A percentile compares a stretch with the other conserved stretches of the same genome.
Conservation (phyloP, 768 basidiomycete species). For the Leucocoprinus leucothites region DNA sequence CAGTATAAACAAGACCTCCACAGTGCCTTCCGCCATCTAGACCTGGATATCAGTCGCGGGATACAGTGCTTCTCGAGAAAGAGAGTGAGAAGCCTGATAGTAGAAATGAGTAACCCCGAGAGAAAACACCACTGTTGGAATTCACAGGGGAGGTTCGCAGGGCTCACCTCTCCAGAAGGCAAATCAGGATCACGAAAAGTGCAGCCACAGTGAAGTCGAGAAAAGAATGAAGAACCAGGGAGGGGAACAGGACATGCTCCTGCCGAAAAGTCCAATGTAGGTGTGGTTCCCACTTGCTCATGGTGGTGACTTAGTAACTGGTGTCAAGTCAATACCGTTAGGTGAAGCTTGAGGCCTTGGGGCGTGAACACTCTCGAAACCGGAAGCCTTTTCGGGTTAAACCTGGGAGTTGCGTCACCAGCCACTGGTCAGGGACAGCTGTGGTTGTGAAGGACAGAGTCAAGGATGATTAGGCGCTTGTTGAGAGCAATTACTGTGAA, state of each 20-base stretch:
- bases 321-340: too few species aligned
- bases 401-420: too few species aligned
- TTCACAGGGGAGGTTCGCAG: background rate
- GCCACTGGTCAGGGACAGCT: too few species aligned
- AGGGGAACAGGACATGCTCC: constrained; percentile 37
- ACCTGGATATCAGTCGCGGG: constrained; percentile 37
- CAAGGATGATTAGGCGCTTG: too few species aligned
- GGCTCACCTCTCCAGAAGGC: constrained; percentile 55
- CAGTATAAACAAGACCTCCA: constrained; percentile 59
- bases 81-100: constrained; percentile 45
- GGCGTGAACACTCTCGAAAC: too few species aligned
- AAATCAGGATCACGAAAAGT: constrained; percentile 43
- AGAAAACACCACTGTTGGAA: background rate
- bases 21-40: constrained; percentile 41
- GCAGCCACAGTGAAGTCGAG: constrained; percentile 45
- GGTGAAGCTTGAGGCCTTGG: too few species aligned
- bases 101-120: too few species aligned
- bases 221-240: constrained; percentile 41
- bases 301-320: background rate
- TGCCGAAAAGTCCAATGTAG: constrained; percentile 41
- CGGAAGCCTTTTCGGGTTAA: too few species aligned
- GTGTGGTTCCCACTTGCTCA: constrained; percentile 23
- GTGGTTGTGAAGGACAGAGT: too few species aligned
- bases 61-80: constrained; percentile 45
- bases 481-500: too few species aligned